Evolutionary conservation across 176 grass and related monocot species (phyloP).

Genomic region (Oryza punctata): DNA sequence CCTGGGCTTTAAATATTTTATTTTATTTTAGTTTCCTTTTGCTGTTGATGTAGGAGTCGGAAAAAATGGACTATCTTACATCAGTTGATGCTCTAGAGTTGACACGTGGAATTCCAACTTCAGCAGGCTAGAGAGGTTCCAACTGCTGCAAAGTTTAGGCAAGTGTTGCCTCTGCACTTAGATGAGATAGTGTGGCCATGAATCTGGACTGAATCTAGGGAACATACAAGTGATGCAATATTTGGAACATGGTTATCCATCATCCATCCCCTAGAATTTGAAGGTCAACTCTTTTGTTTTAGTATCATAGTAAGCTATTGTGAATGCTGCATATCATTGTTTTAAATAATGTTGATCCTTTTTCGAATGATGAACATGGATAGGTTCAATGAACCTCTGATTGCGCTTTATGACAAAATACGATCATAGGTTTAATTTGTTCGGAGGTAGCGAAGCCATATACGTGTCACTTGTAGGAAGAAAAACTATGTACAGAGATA

Average conservation of each 20-base stretch:
- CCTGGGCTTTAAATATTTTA: background rate
- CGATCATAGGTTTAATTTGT: too few relatives aligned
- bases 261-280: background rate
- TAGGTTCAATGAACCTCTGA: background rate
- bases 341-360: background rate
- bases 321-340: background rate
- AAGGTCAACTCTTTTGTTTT: background rate
- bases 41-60: too few relatives aligned
- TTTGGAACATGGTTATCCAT: background rate
- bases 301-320: too few relatives aligned
- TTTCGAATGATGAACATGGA: background rate
- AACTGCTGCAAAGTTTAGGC: background rate
- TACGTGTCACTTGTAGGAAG: too few relatives aligned
- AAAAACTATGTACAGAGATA: too few relatives aligned
- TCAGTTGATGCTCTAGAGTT: background rate
- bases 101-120: background rate
- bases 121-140: background rate
- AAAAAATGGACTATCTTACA: background rate
- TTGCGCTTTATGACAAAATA: too few relatives aligned
- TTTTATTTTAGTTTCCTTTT: background rate
- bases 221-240: background rate
- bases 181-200: background rate
- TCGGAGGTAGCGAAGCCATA: too few relatives aligned
- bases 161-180: too few relatives aligned
- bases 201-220: background rate